Base-by-base conservation (phyloP, 805 yeast genomes). In the Pichia phayaonensis region DNA sequence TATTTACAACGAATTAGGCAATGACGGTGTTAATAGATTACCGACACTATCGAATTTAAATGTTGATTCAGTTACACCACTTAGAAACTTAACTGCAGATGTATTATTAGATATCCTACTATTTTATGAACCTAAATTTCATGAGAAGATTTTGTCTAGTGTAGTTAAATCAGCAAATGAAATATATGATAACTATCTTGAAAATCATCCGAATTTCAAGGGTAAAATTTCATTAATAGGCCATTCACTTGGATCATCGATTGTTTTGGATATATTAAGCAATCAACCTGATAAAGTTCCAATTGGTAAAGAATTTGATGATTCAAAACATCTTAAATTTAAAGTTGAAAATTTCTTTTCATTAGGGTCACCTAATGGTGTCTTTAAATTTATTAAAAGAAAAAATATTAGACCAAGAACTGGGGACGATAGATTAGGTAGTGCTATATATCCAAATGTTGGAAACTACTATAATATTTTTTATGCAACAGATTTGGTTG, bases 401-500 rank as follows among this genome's bases (percentile, higher is more conserved):
- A 76, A 75, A 42, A 79, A 77, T 45, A 75, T 90, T n/a, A 68
- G 71, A 21, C 71, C 83, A 1, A 39, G 51, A 18, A 23, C 20
- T 1, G n/a, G 24, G 15, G 31, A 41, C 16, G 52, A 48, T 11
- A 31, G 52, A 16, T 50, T 54, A 24, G 59, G 57, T 7, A 45
- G 48, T 21, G 50, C 59, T 4, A 65, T 70, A 10, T 65, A 76
- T 3, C 89, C 94, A 4, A 75, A 74, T 31, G 83, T 85, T 55
- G 67, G 72, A 2, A 85, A 86, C 59, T 65, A 86, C 42, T 94
- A 85, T 69, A 92, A 92, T 61, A 68, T 94, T 7, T 89, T 86
- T 69, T 95, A 92, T 58, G 87, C 92, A 0, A 84, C 95, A 56
- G 99, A 92, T 62, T 96, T 97, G 0, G 83, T 94, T 40, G 90